These are phyloP conservation scores for Beauveria scarabaeidicola DNA, from an alignment of 2,329 filamentous ascomycete species.

Conservation along the genomic window DNA sequence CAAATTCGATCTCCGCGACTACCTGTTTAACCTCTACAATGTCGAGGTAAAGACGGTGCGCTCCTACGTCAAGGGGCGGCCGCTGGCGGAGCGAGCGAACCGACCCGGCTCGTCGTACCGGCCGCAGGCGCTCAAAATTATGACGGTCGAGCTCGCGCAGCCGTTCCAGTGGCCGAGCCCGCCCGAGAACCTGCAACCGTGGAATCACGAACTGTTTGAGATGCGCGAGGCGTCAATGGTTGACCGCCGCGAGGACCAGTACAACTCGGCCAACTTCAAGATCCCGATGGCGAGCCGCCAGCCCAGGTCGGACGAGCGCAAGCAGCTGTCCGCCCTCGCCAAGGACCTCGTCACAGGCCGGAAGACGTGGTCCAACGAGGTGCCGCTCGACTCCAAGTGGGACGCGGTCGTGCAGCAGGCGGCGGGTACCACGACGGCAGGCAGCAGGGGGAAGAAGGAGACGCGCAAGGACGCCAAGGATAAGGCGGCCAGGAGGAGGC, in stretches of 20 bases:
- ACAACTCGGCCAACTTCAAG: conserved; percentile 24
- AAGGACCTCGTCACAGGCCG: conserved; percentile 52
- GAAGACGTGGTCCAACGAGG: conserved; percentile 49
- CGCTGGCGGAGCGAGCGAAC: conserved; percentile 43
- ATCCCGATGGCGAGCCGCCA: conserved; percentile 33
- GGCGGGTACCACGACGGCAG: conserved; percentile 12
- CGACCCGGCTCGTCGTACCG: conserved; percentile 54
- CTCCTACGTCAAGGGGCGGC: conserved; percentile 62
- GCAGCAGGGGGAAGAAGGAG: conserved; percentile 1
- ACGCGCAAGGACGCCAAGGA: conserved; percentile 8
- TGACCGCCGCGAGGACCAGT: conserved; percentile 28
- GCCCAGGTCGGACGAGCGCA: conserved; percentile 32
- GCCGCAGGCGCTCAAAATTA: conserved; percentile 71
- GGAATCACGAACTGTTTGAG: conserved; percentile 55
- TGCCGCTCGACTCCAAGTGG: conserved; percentile 40
- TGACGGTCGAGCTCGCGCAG: conserved; percentile 83
- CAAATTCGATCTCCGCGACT: conserved; percentile 94
- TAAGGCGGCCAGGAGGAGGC: neutral
- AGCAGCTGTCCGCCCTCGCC: conserved; percentile 54
- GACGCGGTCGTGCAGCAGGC: conserved; percentile 22
- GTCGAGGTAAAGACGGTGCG: conserved; percentile 67
- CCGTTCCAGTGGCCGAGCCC: conserved; percentile 81
- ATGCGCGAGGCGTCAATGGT: conserved; percentile 40
- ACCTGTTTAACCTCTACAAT: conserved; percentile 78
- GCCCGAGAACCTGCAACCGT: conserved; percentile 53